Base-by-base conservation (phyloP, 2,329 filamentous ascomycete genomes). In the Fusarium sp. region DNA sequence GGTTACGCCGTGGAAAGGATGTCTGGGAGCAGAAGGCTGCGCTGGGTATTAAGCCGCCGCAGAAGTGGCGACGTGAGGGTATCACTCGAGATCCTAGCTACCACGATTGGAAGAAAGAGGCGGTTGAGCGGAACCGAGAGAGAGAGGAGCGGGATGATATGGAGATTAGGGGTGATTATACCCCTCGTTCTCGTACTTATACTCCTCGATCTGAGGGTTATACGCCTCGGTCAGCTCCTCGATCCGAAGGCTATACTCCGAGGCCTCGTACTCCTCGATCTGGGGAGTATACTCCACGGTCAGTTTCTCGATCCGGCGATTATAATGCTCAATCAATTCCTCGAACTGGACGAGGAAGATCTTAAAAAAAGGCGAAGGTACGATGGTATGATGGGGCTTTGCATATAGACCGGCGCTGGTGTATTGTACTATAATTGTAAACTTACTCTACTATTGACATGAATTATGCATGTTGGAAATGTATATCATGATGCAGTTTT, bases 1-100 rank as follows among this genome's bases (percentile, higher is more conserved):
- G 90, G 90, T 87, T 88, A 76, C 85, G 85, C 22, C 84, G 90
- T 58, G 90, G 90, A 65, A 85, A 87, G 81, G 78, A 80, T 53
- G 85, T 92, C 62, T 92, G 90, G 89, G 79, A 83, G 72, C 82
- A 85, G 60, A 88, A 87, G 83, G 88, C 89, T 2, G 89, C 86
- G 75, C 80, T 90, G 62, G 90, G 90, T 61, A 82, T 86, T 75
- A 91, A 90, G 81, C 89, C 90, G 55, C 90, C 90, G 10, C 82
- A 81, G 75, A 86, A 82, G 75, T 92, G 90, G 90, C 87, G 89
- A 60, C 79, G 80, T 13, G 87, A 88, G 79, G 88, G 88, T 35
- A 80, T 89, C 47, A 80, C 80, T 10, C 80, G 86, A 38, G 83
- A 86, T 49, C 83, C 83, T 11, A 76, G 71, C 17, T 86, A 82